phyloP scores from a whole-genome alignment of 768 basidiomycete genomes.

The Suillus bovinus region DNA sequence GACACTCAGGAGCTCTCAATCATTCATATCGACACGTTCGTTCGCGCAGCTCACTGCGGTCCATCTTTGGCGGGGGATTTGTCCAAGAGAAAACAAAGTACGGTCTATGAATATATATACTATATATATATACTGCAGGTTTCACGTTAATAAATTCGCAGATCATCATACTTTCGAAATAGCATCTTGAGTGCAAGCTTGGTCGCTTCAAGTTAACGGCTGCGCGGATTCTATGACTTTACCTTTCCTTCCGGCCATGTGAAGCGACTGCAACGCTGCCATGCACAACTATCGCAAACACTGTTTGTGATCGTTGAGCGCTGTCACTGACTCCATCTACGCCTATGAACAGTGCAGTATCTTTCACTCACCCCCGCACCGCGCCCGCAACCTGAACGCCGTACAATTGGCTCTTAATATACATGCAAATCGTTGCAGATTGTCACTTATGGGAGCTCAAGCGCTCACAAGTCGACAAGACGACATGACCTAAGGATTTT shows the following conservation, averaged over 20 bases:
- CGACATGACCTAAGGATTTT: not conserved
- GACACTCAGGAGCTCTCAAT: too few relatives aligned
- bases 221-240: conserved; percentile 31
- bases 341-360: conserved; percentile 12
- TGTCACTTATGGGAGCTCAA: not conserved
- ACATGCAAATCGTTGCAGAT: not conserved
- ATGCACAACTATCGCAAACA: conserved; percentile 19
- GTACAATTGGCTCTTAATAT: not conserved
- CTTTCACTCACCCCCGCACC: conserved; percentile 22
- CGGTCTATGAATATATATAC: too few relatives aligned
- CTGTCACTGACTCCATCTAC: too few relatives aligned
- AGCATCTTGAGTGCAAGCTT: not conserved
- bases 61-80: too few relatives aligned
- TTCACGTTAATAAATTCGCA: not conserved
- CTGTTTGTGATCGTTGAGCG: too few relatives aligned
- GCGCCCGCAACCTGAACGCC: not conserved
- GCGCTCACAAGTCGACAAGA: not conserved
- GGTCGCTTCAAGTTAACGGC: not conserved
- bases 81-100: too few relatives aligned
- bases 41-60: too few relatives aligned
- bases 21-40: too few relatives aligned
- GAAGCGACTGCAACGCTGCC: conserved; percentile 17
- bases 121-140: too few relatives aligned
- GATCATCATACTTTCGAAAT: not conserved
- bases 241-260: conserved; percentile 27